These are phyloP conservation scores for Nematocida minor DNA, from an alignment of 371 early-diverging fungal genomes.

Conservation along the genomic window DNA sequence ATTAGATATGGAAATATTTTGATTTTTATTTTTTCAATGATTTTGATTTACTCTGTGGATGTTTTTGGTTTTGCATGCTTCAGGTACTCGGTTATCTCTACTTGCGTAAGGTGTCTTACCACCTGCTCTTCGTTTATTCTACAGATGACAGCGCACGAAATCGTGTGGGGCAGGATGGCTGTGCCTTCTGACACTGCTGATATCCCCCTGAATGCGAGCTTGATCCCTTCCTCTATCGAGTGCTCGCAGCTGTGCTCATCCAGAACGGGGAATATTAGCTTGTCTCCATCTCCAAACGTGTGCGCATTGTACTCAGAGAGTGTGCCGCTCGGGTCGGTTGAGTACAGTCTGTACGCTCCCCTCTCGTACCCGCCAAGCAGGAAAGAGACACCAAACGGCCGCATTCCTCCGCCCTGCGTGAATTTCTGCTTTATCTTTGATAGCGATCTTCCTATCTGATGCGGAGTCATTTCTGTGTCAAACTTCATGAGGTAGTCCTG, in stretches of 20 bases:
- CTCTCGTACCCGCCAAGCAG: conserved; percentile 81
- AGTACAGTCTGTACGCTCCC: conserved; percentile 85
- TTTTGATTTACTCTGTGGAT: no score
- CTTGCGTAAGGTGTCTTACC: background rate
- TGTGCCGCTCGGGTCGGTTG: conserved; percentile 95
- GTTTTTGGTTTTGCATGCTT: no score
- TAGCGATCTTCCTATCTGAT: conserved; percentile 81
- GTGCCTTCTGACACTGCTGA: conserved; percentile 10
- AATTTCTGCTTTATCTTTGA: conserved; percentile 93
- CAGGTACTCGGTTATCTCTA: conserved; percentile 9
- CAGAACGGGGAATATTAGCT: conserved; percentile 53
- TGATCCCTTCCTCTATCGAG: conserved; percentile 5
- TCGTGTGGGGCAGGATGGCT: background rate
- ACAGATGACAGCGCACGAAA: conserved; percentile 13
- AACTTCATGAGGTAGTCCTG: conserved; percentile 79
- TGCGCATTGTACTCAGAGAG: conserved; percentile 94
- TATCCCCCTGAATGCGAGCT: conserved; percentile 24
- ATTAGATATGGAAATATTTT: no score
- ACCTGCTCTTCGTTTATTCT: background rate
- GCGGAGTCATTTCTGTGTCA: conserved; percentile 78
- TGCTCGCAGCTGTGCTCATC: conserved; percentile 42
- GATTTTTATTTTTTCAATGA: no score
- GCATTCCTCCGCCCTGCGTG: conserved; percentile 91
- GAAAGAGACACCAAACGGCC: conserved; percentile 96
- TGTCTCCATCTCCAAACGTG: conserved; percentile 83